These are phyloP conservation scores for Endocarpon pusillum DNA, from an alignment of 495 filamentous ascomycete genomes.

Conservation along the genomic window DNA sequence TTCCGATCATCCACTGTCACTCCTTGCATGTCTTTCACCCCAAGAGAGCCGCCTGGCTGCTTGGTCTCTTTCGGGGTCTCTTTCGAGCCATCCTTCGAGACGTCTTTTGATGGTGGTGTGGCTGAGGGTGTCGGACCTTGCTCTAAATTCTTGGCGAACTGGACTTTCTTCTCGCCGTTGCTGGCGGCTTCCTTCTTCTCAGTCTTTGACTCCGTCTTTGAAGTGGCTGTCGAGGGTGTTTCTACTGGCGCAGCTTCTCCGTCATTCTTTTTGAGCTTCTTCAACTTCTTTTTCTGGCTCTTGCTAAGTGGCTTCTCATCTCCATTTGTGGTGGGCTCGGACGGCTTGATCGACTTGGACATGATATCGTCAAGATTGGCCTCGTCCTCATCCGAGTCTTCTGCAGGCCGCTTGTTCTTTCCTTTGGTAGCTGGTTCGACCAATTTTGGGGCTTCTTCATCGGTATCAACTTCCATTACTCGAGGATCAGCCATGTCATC, in stretches of 20 bases:
- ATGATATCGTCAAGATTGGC: constrained; percentile 55
- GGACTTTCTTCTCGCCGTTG: constrained; percentile 84
- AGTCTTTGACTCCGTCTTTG: constrained; percentile 13
- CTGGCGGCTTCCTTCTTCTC: constrained; percentile 31
- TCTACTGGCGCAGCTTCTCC: constrained; percentile 53
- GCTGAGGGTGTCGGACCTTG: constrained; percentile 69
- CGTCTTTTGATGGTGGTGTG: constrained; percentile 22
- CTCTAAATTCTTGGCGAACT: constrained; percentile 97
- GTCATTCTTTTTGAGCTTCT: constrained; percentile 66
- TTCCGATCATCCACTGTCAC: constrained; percentile 94
- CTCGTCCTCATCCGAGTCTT: constrained; percentile 38
- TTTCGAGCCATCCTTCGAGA: constrained; percentile 17
- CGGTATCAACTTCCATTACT: constrained; percentile 68
- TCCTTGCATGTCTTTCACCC: constrained; percentile 63
- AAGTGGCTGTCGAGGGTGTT: constrained; percentile 26
- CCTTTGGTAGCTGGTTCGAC: constrained; percentile 41
- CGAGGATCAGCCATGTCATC: constrained; percentile 63
- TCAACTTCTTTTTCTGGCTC: constrained; percentile 92
- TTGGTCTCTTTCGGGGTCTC: constrained; percentile 16
- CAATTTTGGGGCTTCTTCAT: constrained; percentile 66
- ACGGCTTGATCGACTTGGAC: constrained; percentile 46
- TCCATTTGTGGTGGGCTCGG: constrained; percentile 37
- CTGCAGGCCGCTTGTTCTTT: constrained; percentile 77
- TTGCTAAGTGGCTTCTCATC: constrained; percentile 61
- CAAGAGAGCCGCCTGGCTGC: constrained; percentile 34